Percentiles rank a stretch among this genome's conserved stretches.
Conservation (phyloP, 306 rosid genomes). For the Luffa aegyptiaca region DNA sequence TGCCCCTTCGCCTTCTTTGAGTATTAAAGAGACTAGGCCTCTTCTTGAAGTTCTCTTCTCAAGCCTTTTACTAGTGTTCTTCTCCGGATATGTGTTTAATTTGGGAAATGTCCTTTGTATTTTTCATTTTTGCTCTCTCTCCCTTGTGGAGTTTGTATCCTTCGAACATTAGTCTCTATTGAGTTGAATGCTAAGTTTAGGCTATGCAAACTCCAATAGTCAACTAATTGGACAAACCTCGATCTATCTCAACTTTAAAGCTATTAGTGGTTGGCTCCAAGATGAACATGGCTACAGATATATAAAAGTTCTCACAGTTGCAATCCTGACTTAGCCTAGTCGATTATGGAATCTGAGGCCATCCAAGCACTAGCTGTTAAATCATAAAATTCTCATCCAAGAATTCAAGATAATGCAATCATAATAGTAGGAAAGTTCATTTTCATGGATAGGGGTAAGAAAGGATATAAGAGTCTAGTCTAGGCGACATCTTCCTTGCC, state of each 20-base stretch:
- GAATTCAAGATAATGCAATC: neutral
- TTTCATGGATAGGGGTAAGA: neutral
- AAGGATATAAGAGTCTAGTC: neutral
- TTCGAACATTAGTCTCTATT: neutral
- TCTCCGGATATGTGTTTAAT: no score
- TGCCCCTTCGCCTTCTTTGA: no score
- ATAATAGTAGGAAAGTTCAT: neutral
- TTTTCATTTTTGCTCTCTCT: no score
- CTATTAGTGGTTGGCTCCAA: neutral
- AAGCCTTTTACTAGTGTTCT: no score
- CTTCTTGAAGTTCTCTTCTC: no score
- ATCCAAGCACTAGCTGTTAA: neutral
- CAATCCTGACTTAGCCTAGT: neutral
- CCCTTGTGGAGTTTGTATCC: no score
- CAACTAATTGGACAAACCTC: neutral
- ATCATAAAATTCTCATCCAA: neutral
- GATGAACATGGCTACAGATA: neutral
- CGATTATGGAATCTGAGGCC: neutral
- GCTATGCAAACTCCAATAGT: neutral
- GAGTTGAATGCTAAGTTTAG: neutral
- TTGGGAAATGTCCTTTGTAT: no score
- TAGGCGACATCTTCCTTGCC: neutral
- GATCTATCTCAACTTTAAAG: neutral
- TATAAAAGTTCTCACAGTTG: neutral
- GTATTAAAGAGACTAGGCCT: no score